Conservation (phyloP, 345 rosid genomes). For the Rhodamnia rubescens region DNA sequence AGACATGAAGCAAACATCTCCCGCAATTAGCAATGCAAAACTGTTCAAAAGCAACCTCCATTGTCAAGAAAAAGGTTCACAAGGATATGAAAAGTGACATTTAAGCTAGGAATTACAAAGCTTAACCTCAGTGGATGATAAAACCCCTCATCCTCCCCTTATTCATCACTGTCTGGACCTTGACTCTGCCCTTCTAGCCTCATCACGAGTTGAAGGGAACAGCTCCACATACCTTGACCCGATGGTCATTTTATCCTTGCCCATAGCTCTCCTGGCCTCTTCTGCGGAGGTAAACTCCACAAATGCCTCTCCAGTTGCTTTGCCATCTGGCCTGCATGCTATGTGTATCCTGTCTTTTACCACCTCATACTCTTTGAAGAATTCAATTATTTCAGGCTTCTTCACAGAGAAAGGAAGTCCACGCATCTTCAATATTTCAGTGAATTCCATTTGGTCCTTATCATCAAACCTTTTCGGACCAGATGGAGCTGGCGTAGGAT, state of each 20-base stretch:
- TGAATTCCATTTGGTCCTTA: conserved; percentile 67
- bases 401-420: conserved; percentile 83
- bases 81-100: neutral
- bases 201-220: conserved; percentile 74
- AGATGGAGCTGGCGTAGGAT: conserved; percentile 56
- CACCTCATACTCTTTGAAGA: conserved; percentile 54
- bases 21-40: neutral
- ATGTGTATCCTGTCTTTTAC: conserved; percentile 55
- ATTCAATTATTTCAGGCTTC: conserved; percentile 52
- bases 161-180: conserved; percentile 69
- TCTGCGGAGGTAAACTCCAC: conserved; percentile 70
- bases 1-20: neutral
- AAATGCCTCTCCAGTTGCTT: conserved; percentile 88
- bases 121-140: neutral
- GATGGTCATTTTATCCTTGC: conserved; percentile 81
- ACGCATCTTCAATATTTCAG: conserved; percentile 79
- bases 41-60: neutral
- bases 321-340: conserved; percentile 88
- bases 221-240: conserved; percentile 83
- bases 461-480: conserved; percentile 50
- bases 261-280: conserved; percentile 83
- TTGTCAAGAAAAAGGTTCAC: neutral
- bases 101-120: neutral
- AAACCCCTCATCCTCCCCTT: neutral
- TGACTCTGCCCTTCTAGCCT: conserved; percentile 83